Percentiles rank a stretch among this genome's conserved stretches.
These are phyloP conservation scores for Saccharomyces jurei DNA, from an alignment of 805 yeast genomes.

Conservation along the genomic window DNA sequence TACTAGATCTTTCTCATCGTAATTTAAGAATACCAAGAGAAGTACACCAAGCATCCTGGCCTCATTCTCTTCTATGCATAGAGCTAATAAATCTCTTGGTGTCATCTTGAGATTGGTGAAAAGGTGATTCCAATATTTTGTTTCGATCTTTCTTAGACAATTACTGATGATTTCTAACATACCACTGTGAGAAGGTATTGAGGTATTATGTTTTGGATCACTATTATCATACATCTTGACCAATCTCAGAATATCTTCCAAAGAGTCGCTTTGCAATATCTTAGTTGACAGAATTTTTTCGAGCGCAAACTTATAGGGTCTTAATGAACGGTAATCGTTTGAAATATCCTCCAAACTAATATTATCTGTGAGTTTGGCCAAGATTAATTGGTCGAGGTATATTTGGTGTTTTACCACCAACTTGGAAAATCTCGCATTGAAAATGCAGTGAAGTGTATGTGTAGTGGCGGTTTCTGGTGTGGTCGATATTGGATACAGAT, in stretches of 20 bases:
- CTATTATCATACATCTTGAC: slow-evolving; percentile 16
- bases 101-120: slow-evolving; percentile 22
- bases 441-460: slow-evolving; percentile 23
- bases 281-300: slow-evolving; percentile 28
- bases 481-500: slow-evolving; percentile 23
- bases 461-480: slow-evolving; percentile 24
- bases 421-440: slow-evolving; percentile 13
- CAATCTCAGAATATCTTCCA: slow-evolving; percentile 18
- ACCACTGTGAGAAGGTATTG: slow-evolving; percentile 7
- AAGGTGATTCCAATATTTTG: slow-evolving; percentile 25
- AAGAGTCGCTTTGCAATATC: slow-evolving; percentile 18
- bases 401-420: slow-evolving; percentile 21
- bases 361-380: slow-evolving; percentile 10
- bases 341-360: slow-evolving; percentile 15
- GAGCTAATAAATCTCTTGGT: slow-evolving; percentile 25
- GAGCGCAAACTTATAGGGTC: slow-evolving; percentile 28
- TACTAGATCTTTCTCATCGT: slow-evolving; percentile 18
- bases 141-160: slow-evolving; percentile 30
- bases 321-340: slow-evolving; percentile 15
- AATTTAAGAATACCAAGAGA: slow-evolving; percentile 27
- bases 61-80: slow-evolving; percentile 27
- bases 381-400: slow-evolving; percentile 25
- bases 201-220: background rate
- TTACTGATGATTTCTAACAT: slow-evolving; percentile 29
- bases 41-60: slow-evolving; percentile 26